Percentiles rank a stretch among this genome's conserved stretches.
Evolutionary conservation across 2,329 filamentous ascomycete genomes (phyloP).

Genomic region (Alternaria arbusti): DNA sequence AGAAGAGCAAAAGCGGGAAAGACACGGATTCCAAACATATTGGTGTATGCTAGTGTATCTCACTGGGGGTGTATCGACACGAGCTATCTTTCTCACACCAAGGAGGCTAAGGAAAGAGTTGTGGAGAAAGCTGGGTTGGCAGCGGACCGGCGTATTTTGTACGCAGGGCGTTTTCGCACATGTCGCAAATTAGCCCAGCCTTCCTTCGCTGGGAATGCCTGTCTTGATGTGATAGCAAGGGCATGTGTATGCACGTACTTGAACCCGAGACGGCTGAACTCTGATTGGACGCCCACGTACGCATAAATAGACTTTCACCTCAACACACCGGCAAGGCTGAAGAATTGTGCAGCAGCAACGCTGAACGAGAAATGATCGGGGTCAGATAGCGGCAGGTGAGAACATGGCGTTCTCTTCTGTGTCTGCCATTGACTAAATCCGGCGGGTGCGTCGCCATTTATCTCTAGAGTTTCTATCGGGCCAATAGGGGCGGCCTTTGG

Average conservation of each 20-base stretch:
- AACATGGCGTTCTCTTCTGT: neutral
- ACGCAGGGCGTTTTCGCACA: neutral
- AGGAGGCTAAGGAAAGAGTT: neutral
- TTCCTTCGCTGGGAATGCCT: neutral
- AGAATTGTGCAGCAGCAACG: neutral
- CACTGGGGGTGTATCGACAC: too few species aligned
- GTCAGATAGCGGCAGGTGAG: neutral
- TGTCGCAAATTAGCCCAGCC: neutral
- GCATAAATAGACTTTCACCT: neutral
- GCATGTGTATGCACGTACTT: neutral
- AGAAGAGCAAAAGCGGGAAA: neutral
- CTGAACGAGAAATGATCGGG: neutral
- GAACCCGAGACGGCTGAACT: neutral
- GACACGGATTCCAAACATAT: neutral
- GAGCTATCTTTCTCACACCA: neutral
- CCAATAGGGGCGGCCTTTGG: neutral
- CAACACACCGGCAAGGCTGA: neutral
- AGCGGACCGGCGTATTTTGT: neutral
- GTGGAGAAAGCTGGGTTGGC: neutral
- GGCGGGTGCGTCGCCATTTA: neutral
- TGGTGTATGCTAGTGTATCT: neutral
- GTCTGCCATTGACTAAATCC: neutral
- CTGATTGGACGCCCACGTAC: neutral
- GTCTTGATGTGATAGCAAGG: neutral
- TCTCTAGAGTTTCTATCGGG: neutral